Base-by-base conservation (phyloP, 176 grass and related monocot species). In the Avena insularis region DNA sequence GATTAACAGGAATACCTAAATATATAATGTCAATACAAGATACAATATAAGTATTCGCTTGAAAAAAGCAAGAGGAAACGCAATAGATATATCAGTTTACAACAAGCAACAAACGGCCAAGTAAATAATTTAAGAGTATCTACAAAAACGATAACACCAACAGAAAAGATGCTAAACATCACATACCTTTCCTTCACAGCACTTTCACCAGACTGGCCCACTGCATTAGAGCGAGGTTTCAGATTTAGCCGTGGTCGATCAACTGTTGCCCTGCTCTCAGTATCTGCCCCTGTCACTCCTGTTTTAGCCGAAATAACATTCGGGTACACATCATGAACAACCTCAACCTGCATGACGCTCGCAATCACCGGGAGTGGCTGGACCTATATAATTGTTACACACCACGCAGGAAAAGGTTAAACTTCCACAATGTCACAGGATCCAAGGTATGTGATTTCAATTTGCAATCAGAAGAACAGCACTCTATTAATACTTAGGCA, bases 201-300 rank as follows among this genome's bases (percentile, higher is more conserved):
- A 64, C 23, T 92, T 78, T 93, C 89, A 79, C 87, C 91, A 80
- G 89, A 81, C 48, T 91, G 80, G n/a, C 69, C 86, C 64, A 79
- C 86, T 17, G 46, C 35, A 90, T 87, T 82, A 9, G 97, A 86
- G 16, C 97, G 90, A 62, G 94, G 91, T 84, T 89, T 99, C 86
- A 97, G 89, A 87, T 94, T 96, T 89, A 99, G 77, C 21, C 85
- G 85, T 40, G 91, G 92, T 19, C 94, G 89, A 33, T 94, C 97
- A 53, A 53, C 84, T 75, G 50, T 77, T 77, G 74, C 79, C 67
- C 23, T 84, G 27, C 27, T 84, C 45, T 83, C 90, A 47, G 85
- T 51, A 76, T 98, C 96, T 79, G 43, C 43, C 76, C 65, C 84
- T 75, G n/a, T 49, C 3, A 82, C 74, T 38, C 81, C 91, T 84